Conservation (phyloP, 2,329 filamentous ascomycete genomes). For the Tolypocladium ovalisporum region DNA sequence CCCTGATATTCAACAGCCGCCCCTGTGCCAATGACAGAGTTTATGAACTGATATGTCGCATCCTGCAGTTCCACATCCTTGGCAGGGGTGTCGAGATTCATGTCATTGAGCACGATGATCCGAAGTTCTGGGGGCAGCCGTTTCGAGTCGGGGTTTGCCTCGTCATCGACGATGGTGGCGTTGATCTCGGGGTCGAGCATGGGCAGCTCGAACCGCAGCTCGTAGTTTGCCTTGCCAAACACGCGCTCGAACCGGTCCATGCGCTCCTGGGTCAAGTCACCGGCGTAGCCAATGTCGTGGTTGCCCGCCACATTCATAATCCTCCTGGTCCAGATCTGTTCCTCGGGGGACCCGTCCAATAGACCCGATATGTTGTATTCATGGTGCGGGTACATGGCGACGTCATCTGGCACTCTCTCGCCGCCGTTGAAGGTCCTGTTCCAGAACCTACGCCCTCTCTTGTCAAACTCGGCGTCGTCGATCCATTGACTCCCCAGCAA, state of each 20-base stretch:
- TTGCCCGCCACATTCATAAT: conserved; percentile 90
- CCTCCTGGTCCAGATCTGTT: conserved; percentile 55
- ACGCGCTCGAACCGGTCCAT: conserved; percentile 70
- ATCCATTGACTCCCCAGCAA: conserved; percentile 95
- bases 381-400: conserved; percentile 35
- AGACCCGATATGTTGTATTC: conserved; percentile 41
- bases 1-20: conserved; percentile 49
- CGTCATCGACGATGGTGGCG: conserved; percentile 29
- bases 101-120: conserved; percentile 78
- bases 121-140: conserved; percentile 58
- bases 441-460: conserved; percentile 69
- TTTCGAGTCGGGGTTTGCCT: conserved; percentile 32
- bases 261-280: conserved; percentile 69
- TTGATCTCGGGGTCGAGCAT: conserved; percentile 25
- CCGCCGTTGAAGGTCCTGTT: conserved; percentile 62
- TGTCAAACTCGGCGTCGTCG: conserved; percentile 69
- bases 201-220: conserved; percentile 61
- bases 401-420: conserved; percentile 48
- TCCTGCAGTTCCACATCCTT: conserved; percentile 56
- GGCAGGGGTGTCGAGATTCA: conserved; percentile 85
- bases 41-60: conserved; percentile 68
- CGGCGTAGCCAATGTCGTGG: conserved; percentile 93
- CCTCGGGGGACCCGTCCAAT: conserved; percentile 31
- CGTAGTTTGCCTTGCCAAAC: conserved; percentile 88
- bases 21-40: conserved; percentile 53